phyloP scores from a whole-genome alignment of 371 early-diverging fungal genomes.

The Mucor piriformis region DNA sequence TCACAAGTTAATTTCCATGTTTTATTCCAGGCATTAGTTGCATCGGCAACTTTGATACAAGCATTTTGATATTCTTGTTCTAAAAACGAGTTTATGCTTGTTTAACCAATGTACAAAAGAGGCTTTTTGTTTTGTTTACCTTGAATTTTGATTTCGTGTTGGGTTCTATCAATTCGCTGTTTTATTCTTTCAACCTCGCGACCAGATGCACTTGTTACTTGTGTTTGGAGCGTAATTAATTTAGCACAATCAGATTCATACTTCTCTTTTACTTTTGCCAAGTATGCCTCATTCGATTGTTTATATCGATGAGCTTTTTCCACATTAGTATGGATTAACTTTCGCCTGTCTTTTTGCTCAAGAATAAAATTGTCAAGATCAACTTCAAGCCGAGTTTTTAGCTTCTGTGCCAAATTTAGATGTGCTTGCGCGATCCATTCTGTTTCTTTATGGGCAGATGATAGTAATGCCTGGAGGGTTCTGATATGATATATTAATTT shows the following conservation, averaged over 20 bases:
- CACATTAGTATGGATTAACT: slow-evolving; percentile 49
- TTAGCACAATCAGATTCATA: slow-evolving; percentile 70
- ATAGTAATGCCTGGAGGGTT: slow-evolving; percentile 67
- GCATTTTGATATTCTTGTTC: slow-evolving; percentile 76
- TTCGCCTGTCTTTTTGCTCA: slow-evolving; percentile 76
- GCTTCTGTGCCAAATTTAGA: slow-evolving; percentile 76
- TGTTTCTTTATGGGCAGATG: slow-evolving; percentile 75
- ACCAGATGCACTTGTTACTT: slow-evolving; percentile 33
- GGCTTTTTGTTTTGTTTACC: slow-evolving; percentile 22
- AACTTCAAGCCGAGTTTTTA: slow-evolving; percentile 76
- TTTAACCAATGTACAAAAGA: neutral
- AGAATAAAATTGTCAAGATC: slow-evolving; percentile 76
- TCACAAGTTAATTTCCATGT: slow-evolving; percentile 72
- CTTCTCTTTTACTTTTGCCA: slow-evolving; percentile 63
- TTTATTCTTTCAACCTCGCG: slow-evolving; percentile 40
- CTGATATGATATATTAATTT: slow-evolving; percentile 30
- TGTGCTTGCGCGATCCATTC: slow-evolving; percentile 80
- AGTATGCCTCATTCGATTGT: slow-evolving; percentile 39
- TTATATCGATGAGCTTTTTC: slow-evolving; percentile 62
- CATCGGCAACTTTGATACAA: slow-evolving; percentile 64
- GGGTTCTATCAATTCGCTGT: slow-evolving; percentile 38
- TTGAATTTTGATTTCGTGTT: slow-evolving; percentile 39
- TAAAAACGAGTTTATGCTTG: slow-evolving; percentile 3
- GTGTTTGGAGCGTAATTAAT: slow-evolving; percentile 35
- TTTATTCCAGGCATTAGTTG: slow-evolving; percentile 71